A percentile compares a stretch with the other conserved stretches of the same genome.
phyloP scores from a whole-genome alignment of 2,329 filamentous ascomycete species.

The Paraphaeosphaeria sporulosa region DNA sequence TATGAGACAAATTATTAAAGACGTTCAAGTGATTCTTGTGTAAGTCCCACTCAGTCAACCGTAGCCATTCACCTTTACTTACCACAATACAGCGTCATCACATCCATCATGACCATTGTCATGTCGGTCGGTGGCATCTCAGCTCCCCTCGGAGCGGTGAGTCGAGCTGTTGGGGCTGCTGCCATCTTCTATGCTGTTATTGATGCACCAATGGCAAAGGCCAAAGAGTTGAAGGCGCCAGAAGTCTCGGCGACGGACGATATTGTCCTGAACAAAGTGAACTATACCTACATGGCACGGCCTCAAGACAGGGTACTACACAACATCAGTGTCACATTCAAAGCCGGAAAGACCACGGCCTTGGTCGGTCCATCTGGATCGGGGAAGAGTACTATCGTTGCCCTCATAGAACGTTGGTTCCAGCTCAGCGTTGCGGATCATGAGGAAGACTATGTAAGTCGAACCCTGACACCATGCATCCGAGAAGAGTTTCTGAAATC shows the following conservation, averaged over 20 bases:
- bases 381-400: constrained; percentile 92
- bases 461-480: too few species aligned
- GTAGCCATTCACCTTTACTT: too few species aligned
- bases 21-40: too few species aligned
- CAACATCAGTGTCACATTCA: constrained; percentile 76
- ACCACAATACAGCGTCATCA: constrained; percentile 25
- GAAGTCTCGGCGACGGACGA: constrained; percentile 24
- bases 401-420: constrained; percentile 86
- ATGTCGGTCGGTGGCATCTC: constrained; percentile 24
- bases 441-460: too few species aligned
- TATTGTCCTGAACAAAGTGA: constrained; percentile 33
- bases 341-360: constrained; percentile 90
- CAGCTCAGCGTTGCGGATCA: too few species aligned
- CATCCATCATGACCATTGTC: constrained; percentile 34
- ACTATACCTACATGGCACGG: constrained; percentile 50
- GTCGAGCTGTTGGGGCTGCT: constrained; percentile 28
- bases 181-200: constrained; percentile 33
- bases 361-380: constrained; percentile 91
- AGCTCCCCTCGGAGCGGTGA: constrained; percentile 27
- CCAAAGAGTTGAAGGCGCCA: constrained; percentile 19
- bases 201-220: constrained; percentile 29
- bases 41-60: too few species aligned
- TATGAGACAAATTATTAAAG: too few species aligned
- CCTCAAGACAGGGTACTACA: constrained; percentile 89
- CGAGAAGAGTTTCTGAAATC: too few species aligned